Percentiles rank a stretch among this genome's conserved stretches.
These are phyloP conservation scores for Neonectria faginata DNA, from an alignment of 2,329 filamentous ascomycete species.

Conservation along the genomic window DNA sequence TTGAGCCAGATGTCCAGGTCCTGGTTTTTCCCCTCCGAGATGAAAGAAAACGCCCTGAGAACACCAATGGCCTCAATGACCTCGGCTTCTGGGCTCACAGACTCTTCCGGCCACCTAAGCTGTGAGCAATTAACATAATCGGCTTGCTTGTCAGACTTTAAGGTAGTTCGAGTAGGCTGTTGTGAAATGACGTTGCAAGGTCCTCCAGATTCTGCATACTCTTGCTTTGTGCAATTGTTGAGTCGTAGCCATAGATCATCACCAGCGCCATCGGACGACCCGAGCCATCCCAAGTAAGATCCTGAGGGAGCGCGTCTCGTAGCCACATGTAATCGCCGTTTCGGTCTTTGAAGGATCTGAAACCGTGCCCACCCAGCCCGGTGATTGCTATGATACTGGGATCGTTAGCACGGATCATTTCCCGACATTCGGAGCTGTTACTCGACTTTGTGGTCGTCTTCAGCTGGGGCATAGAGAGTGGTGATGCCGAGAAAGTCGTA, in stretches of 20 bases:
- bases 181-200: conserved; percentile 12
- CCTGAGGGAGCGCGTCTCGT: conserved; percentile 41
- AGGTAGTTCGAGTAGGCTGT: conserved; percentile 2
- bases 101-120: conserved; percentile 13
- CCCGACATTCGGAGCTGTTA: background rate
- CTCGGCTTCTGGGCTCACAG: background rate
- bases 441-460: conserved; percentile 21
- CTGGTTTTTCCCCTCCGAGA: background rate
- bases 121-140: conserved; percentile 23
- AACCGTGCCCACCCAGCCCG: conserved; percentile 45
- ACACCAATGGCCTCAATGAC: conserved; percentile 38
- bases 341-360: conserved; percentile 47
- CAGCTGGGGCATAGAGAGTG: conserved; percentile 8
- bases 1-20: conserved; percentile 26
- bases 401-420: no score
- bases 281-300: conserved; percentile 26
- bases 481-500: conserved; percentile 23
- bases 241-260: conserved; percentile 46
- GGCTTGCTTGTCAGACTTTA: conserved; percentile 2
- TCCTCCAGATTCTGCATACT: conserved; percentile 26
- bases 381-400: conserved; percentile 27
- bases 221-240: conserved; percentile 31
- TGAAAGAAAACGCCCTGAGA: conserved; percentile 45
- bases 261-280: conserved; percentile 32
- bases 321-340: conserved; percentile 46